Base-by-base conservation (phyloP, 2,329 filamentous ascomycete species). In the Fusarium dlaminii region DNA sequence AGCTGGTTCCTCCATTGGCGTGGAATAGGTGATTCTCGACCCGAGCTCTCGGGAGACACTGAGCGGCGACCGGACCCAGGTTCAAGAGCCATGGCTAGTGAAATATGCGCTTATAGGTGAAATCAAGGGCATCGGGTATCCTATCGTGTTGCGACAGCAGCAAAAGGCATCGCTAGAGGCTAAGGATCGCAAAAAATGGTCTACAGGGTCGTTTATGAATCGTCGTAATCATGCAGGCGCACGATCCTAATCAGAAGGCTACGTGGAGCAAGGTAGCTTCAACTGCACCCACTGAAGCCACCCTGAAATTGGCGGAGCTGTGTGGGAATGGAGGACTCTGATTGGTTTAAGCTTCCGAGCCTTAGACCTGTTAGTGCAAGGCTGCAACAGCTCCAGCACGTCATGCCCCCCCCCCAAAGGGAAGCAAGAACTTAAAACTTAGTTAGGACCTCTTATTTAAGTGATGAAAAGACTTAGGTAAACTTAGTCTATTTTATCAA, bases 21-120 rank as follows among this genome's bases (percentile, higher is more conserved):
- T 73, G 90, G 88, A 45, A 90, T 90, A 74, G 93, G 94, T 81
- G 93, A 94, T 74, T 91, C 90, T 80, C 93, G 92, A 73, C 94
- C 94, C 81, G 94, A 96, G 88, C 92, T 95, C 81, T 94, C 90
- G 79, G 94, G 94, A 72, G 95, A 96, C 77, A 86, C 84, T 65
- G 90, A 91, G 79, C 87, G 88, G 69, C 87, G 88, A 75, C 85
- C 84, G 74, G 85, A 83, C 75, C 84, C 86, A 66, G 87, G 86
- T 82, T 93, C 91, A 85, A 90, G 89, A 80, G 90, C 87, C 91
- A 93, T 93, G 77, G 73, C 84, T 79, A 75, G 75, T 73, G 75
- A 72, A 61, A 73, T 60, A 70, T 69, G 66, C 58, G 62, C 68
- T 73, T 59, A 62, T 69, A 57, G 52, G 49, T 30, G 62, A 57